Conservation (phyloP, 75 land plant species). For the Selaginella moellendorffii region DNA sequence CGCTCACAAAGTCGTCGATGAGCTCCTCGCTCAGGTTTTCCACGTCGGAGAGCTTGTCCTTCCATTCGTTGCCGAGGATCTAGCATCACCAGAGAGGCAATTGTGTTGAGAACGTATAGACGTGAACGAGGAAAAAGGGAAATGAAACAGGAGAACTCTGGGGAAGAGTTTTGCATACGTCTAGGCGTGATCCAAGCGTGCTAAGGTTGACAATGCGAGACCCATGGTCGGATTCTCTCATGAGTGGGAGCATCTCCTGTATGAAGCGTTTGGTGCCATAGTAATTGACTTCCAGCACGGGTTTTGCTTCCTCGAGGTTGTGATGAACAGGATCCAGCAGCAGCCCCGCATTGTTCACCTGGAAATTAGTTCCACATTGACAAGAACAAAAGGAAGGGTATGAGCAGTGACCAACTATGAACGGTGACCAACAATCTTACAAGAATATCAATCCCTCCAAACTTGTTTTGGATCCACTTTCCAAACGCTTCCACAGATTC, state of each 20-base stretch:
- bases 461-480: not conserved
- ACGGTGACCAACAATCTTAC: not conserved
- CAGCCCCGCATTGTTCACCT: constrained; percentile 7
- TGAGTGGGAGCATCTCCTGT: not conserved
- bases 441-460: not conserved
- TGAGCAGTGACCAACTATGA: not conserved
- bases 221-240: not conserved
- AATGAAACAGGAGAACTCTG: too few species aligned
- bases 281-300: constrained; percentile 1
- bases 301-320: not conserved
- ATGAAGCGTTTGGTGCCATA: not conserved
- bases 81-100: not conserved
- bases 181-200: not conserved
- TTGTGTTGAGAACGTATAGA: not conserved
- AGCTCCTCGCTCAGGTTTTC: not conserved
- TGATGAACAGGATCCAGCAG: not conserved
- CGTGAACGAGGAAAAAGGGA: not conserved
- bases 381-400: not conserved
- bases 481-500: not conserved
- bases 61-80: constrained; percentile 6
- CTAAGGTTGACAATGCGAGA: constrained; percentile 1
- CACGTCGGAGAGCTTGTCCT: not conserved
- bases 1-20: not conserved
- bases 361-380: not conserved
- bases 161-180: not conserved